Percentiles rank a stretch among this genome's conserved stretches.
Evolutionary conservation across 179 eudicot species (phyloP).

Genomic region (Beta lomatogona): DNA sequence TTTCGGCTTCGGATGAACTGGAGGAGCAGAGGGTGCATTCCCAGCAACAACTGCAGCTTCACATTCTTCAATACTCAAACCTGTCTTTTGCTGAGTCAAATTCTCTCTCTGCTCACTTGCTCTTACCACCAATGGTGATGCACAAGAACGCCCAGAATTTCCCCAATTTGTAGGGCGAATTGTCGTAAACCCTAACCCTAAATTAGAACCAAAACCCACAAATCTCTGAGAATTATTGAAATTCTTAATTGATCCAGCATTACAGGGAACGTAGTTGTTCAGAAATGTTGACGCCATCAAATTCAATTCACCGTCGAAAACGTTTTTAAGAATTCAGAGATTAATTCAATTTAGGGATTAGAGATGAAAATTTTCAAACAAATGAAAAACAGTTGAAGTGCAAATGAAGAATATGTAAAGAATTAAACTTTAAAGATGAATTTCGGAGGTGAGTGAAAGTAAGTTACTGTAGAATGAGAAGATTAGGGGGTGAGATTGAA

Average conservation of each 20-base stretch:
- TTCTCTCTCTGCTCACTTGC: conserved; percentile 45
- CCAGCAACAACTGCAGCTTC: conserved; percentile 96
- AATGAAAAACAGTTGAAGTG: neutral
- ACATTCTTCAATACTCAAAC: conserved; percentile 67
- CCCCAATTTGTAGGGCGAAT: conserved; percentile 20
- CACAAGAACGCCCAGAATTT: neutral
- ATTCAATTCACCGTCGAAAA: neutral
- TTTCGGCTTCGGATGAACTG: conserved; percentile 59
- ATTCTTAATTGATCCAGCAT: conserved; percentile 40
- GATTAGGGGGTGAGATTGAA: neutral
- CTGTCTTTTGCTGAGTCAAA: conserved; percentile 36
- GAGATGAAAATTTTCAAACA: neutral
- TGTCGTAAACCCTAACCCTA: neutral
- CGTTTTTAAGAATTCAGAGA: neutral
- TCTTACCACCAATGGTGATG: conserved; percentile 38
- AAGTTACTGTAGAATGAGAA: neutral
- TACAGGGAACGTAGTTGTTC: conserved; percentile 31
- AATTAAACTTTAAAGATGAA: no score
- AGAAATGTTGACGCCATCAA: conserved; percentile 42
- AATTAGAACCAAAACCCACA: conserved; percentile 21
- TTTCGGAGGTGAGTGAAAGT: neutral
- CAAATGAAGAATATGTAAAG: neutral
- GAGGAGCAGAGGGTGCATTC: conserved; percentile 75
- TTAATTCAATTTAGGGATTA: neutral
- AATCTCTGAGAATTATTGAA: conserved; percentile 28